Conservation (phyloP, 1,284 basidiomycete genomes). For the Taiwanofungus camphoratus region DNA sequence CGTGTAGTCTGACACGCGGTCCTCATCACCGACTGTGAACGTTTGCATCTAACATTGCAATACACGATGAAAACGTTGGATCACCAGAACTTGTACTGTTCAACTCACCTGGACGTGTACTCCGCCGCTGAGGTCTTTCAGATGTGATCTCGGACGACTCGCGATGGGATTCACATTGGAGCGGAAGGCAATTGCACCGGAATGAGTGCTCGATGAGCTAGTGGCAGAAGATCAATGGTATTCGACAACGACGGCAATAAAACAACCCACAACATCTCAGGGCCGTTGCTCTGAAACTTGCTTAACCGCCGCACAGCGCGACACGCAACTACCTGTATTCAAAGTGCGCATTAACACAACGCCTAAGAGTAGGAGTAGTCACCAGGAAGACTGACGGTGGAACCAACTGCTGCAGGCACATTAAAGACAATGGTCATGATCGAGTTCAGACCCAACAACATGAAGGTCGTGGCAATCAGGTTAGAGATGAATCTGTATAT, state of each 20-base stretch:
- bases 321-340: conserved; percentile 34
- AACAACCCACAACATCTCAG: conserved; percentile 51
- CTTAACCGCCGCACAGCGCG: conserved; percentile 63
- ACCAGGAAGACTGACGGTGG: conserved; percentile 19
- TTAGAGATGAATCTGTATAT: conserved; percentile 24
- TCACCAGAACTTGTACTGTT: conserved; percentile 2
- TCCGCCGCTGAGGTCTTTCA: conserved; percentile 29
- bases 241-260: conserved; percentile 6
- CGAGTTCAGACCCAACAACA: conserved; percentile 28
- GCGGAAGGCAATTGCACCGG: conserved; percentile 11
- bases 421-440: conserved; percentile 31
- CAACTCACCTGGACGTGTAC: conserved; percentile 48
- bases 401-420: conserved; percentile 29
- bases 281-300: conserved; percentile 46
- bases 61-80: background rate
- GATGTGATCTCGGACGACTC: conserved; percentile 21
- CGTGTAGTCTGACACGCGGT: conserved; percentile 14
- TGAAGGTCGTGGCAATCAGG: conserved; percentile 29
- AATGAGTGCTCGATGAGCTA: background rate
- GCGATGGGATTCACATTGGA: conserved; percentile 4
- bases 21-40: conserved; percentile 25
- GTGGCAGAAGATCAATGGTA: background rate
- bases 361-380: background rate
- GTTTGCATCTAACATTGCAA: conserved; percentile 23
- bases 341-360: background rate